Evolutionary conservation across 345 rosid genomes (phyloP).

Genomic region (Citropsis articulata): DNA sequence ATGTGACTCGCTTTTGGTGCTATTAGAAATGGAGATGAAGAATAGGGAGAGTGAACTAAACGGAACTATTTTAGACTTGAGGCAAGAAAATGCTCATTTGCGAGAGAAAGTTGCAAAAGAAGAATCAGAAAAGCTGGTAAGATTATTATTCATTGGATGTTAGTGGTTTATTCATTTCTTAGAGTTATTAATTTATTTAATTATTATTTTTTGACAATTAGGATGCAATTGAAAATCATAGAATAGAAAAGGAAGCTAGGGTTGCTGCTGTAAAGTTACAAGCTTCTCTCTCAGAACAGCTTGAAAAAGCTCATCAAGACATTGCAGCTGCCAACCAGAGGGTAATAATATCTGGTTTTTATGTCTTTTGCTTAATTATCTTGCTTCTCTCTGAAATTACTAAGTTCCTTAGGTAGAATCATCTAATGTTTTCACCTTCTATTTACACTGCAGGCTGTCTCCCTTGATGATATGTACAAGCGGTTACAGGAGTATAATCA

Average conservation of each 20-base stretch:
- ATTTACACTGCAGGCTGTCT: constrained; percentile 43
- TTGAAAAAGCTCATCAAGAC: constrained; percentile 66
- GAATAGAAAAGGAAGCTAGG: constrained; percentile 61
- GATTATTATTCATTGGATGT: constrained; percentile 2
- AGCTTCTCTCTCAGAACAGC: constrained; percentile 63
- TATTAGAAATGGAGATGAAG: constrained; percentile 57
- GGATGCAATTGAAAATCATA: constrained; percentile 66
- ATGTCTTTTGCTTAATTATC: background rate
- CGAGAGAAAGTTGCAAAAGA: constrained; percentile 56
- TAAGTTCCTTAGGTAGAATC: background rate
- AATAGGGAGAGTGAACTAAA: constrained; percentile 46
- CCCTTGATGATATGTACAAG: constrained; percentile 71
- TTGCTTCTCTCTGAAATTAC: background rate
- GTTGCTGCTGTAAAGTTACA: constrained; percentile 53
- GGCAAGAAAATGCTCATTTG: constrained; percentile 42
- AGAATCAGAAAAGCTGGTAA: constrained; percentile 68
- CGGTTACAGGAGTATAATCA: constrained; percentile 79
- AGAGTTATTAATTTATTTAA: background rate
- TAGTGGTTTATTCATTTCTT: background rate
- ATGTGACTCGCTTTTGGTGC: constrained; percentile 12
- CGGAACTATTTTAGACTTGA: constrained; percentile 41
- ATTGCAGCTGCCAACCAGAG: constrained; percentile 57
- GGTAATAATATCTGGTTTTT: constrained; percentile 35
- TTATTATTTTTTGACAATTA: constrained; percentile 27
- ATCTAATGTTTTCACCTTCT: background rate